phyloP scores from a whole-genome alignment of 2,329 filamentous ascomycete species.

The Colletotrichum limetticola region DNA sequence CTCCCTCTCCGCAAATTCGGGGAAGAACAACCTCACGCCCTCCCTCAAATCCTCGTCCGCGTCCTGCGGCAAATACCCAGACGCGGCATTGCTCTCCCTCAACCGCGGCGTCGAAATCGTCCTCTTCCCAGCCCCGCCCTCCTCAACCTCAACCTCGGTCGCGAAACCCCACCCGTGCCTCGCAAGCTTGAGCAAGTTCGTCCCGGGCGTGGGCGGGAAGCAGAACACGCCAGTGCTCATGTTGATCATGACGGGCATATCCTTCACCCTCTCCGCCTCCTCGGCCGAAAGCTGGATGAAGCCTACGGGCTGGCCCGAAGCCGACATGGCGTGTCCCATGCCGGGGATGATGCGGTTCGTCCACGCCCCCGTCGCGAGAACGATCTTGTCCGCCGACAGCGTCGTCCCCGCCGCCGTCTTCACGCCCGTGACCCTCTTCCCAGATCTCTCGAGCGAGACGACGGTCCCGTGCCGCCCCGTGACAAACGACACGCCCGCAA shows the following conservation, averaged over 20 bases:
- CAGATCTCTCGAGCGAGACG: conserved; percentile 36
- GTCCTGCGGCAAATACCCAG: conserved; percentile 76
- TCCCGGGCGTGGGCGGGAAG: conserved; percentile 62
- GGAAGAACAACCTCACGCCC: conserved; percentile 64
- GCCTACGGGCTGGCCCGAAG: conserved; percentile 73
- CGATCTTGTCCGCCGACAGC: conserved; percentile 57
- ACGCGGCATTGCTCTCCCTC: conserved; percentile 62
- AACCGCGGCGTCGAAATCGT: conserved; percentile 66
- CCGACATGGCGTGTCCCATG: conserved; percentile 68
- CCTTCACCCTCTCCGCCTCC: conserved; percentile 63
- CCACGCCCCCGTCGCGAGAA: conserved; percentile 78
- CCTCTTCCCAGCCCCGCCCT: conserved; percentile 63
- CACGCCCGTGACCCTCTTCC: conserved; percentile 39
- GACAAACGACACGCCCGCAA: conserved; percentile 44
- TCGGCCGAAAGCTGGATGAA: conserved; percentile 70
- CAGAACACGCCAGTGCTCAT: conserved; percentile 64
- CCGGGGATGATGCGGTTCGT: conserved; percentile 61
- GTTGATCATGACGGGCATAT: conserved; percentile 69
- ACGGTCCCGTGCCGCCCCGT: conserved; percentile 44
- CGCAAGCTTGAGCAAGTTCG: conserved; percentile 67
- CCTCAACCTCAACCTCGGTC: conserved; percentile 61
- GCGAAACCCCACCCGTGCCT: conserved; percentile 69
- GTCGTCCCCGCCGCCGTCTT: conserved; percentile 42
- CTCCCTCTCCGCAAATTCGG: conserved; percentile 60
- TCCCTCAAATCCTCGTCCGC: conserved; percentile 62